Base-by-base conservation (phyloP, 495 filamentous ascomycete genomes). In the Xylaria palmicola region DNA sequence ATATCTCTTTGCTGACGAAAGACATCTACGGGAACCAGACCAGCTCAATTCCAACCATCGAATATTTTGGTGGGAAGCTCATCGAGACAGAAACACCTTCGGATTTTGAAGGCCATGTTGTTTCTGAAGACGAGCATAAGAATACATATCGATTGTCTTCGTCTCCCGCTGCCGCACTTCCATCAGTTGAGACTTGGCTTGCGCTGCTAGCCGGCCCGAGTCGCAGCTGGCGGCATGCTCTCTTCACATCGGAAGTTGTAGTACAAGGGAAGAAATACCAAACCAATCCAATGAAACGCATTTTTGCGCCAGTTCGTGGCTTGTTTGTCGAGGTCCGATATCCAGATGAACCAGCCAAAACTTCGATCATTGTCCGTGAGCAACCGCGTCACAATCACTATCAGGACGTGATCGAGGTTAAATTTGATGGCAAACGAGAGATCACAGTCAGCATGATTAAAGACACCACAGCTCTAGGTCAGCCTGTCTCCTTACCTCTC, bases 241-340 rank as follows among this genome's bases (percentile, higher is more conserved):
- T 99, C n/a, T 95, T 99, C 75, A 88, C 88, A n/a, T 88, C 93
- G 15, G 92, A 97, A 62, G 88, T 97, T 43, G 89, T 96, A 56
- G 90, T 98, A 20, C 94, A 99, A 75, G 94, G 92, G 13, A 87
- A 97, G 68, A 92, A 94, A 67, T 97, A 95, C 77, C 92, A 97
- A 77, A 94, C 91, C 32, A 98, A 98, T 74, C 94, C 94, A 1
- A 89, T 97, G 81, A 90, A 87, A 71, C 86, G 92, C 20, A 89
- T 98, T 48, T 93, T 97, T 60, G 86, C 90, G 12, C 94, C 94
- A 1, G 86, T 86, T 12, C 82, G 83, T 6, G 95, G 95, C 22
- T 85, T 98, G 75, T 86, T 91, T 41, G 92, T 98, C 37, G 93
- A 98, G 74, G 87, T 98, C 56, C 59, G 74, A n/a, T 72, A 91